These are phyloP conservation scores for Barnettozyma populi DNA, from an alignment of 805 yeast species.

Conservation along the genomic window DNA sequence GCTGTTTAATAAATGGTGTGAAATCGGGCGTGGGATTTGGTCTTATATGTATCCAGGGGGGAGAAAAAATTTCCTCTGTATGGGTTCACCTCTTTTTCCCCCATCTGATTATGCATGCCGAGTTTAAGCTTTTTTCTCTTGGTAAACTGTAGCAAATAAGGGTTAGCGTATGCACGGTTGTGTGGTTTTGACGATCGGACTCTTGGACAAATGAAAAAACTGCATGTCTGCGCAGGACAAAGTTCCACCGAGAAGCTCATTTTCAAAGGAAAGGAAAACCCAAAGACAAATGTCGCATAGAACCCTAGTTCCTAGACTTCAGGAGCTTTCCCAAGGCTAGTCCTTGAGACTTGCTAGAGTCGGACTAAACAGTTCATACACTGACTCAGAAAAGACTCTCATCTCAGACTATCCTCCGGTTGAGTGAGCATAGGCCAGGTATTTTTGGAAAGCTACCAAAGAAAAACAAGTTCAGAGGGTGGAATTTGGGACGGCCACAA, in stretches of 20 bases:
- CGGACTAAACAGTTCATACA: background rate
- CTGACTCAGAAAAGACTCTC: too few relatives aligned
- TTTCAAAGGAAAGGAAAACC: background rate
- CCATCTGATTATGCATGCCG: slow-evolving; percentile 9
- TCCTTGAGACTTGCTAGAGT: background rate
- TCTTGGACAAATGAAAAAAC: background rate
- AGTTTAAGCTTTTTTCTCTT: background rate
- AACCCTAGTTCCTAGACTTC: background rate
- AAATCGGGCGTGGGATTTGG: background rate
- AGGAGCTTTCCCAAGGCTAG: background rate
- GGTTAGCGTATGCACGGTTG: background rate
- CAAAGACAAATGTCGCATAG: background rate
- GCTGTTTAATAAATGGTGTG: background rate
- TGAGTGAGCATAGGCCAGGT: too few relatives aligned
- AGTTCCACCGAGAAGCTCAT: background rate
- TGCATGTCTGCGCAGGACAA: background rate
- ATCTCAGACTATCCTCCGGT: too few relatives aligned
- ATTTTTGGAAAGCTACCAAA: too few relatives aligned
- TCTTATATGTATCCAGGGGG: background rate
- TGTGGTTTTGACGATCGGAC: background rate
- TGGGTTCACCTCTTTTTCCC: background rate
- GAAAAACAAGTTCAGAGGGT: too few relatives aligned
- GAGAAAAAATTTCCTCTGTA: background rate
- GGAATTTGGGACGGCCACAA: too few relatives aligned
- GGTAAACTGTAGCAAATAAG: background rate